Evolutionary conservation across 2,329 filamentous ascomycete species (phyloP).

Genomic region (Cercospora janseana): DNA sequence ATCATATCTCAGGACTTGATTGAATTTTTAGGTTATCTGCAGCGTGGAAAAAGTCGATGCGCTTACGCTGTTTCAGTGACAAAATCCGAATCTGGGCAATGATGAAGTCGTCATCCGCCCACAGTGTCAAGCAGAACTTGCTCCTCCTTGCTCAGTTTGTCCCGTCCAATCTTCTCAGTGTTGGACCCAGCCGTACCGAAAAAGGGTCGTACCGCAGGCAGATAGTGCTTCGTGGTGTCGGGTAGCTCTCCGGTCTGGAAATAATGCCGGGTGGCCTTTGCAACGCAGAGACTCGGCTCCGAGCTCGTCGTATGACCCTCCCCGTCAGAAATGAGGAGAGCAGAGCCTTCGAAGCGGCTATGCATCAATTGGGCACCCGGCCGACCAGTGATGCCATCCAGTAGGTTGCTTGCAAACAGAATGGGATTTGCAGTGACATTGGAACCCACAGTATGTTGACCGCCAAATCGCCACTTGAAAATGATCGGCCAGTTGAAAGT

Average conservation of each 20-base stretch:
- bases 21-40: too few species aligned
- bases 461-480: neutral
- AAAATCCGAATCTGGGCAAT: neutral
- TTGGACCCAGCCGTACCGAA: neutral
- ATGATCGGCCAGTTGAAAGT: neutral
- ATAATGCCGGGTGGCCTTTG: neutral
- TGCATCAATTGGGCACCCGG: neutral
- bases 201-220: neutral
- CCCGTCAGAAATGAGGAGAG: neutral
- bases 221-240: neutral
- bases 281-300: neutral
- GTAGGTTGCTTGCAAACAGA: neutral
- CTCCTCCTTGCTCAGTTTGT: neutral
- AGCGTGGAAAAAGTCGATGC: too few species aligned
- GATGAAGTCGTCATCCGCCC: neutral
- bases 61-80: neutral
- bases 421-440: neutral
- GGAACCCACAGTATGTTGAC: neutral
- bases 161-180: neutral
- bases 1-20: too few species aligned
- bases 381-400: neutral
- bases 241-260: constrained; percentile 3
- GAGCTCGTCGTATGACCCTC: neutral
- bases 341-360: neutral
- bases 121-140: neutral